Evolutionary conservation across 345 rosid genomes (phyloP).

Genomic region (Eucalyptus polybractea): DNA sequence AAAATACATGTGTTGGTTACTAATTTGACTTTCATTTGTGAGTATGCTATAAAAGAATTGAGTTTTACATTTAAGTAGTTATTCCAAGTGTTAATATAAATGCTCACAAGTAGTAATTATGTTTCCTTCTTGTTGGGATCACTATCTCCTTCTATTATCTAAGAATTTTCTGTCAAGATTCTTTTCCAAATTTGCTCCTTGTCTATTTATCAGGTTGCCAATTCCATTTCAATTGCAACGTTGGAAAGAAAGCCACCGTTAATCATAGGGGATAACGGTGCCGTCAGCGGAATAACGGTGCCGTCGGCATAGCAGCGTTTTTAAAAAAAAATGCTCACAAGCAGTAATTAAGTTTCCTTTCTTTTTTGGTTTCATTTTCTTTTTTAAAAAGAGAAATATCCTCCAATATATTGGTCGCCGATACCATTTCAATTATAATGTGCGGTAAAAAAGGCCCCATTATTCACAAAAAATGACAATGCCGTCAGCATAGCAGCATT

Average conservation of each 20-base stretch:
- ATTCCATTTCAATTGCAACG: not conserved
- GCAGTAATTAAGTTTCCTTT: not conserved
- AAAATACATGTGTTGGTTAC: not conserved
- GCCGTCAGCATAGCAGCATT: not conserved
- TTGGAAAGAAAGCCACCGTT: not conserved
- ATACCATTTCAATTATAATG: not conserved
- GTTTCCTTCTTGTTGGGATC: not conserved
- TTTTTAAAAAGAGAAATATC: not conserved
- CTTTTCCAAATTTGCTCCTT: not conserved
- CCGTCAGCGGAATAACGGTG: not conserved
- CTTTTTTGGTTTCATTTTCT: not conserved
- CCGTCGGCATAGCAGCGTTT: not conserved
- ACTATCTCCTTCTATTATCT: too few relatives aligned
- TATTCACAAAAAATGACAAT: not conserved
- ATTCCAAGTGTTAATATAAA: not conserved
- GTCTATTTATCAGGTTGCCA: not conserved
- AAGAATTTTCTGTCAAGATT: not conserved
- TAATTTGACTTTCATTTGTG: not conserved
- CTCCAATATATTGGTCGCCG: not conserved
- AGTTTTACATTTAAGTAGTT: not conserved
- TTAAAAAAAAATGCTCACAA: not conserved
- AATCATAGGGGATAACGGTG: not conserved
- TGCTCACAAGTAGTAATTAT: not conserved
- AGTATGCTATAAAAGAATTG: not conserved
- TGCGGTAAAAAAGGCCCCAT: not conserved